Evolutionary conservation across 164 flowering plant genomes (phyloP).

Genomic region (Stephania japonica): DNA sequence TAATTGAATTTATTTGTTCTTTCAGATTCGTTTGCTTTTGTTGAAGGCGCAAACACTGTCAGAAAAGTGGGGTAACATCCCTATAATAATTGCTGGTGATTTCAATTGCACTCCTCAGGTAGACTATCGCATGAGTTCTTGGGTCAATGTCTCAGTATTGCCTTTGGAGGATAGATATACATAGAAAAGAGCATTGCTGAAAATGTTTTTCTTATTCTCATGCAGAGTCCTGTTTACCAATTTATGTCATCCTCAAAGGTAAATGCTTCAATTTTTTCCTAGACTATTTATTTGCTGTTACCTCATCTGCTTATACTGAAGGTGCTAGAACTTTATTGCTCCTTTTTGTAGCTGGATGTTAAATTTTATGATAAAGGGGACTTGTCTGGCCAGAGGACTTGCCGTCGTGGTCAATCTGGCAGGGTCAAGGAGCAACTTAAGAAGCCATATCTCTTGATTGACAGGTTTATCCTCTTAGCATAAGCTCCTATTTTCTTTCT

Average conservation of each 20-base stretch:
- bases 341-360: constrained; percentile 44
- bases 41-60: constrained; percentile 43
- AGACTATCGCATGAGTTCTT: constrained; percentile 3
- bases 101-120: constrained; percentile 61
- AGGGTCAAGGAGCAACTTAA: constrained; percentile 21
- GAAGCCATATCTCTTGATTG: constrained; percentile 24
- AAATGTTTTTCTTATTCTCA: constrained; percentile 5
- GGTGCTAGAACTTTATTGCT: not conserved
- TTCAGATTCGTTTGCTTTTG: constrained; percentile 41
- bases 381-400: constrained; percentile 53
- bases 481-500: constrained; percentile 3
- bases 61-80: constrained; percentile 44
- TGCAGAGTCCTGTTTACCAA: constrained; percentile 63
- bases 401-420: constrained; percentile 42
- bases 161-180: not conserved
- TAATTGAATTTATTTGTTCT: constrained; percentile 4
- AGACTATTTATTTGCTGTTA: not conserved
- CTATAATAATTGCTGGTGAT: constrained; percentile 53
- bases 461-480: constrained; percentile 25
- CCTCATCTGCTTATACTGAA: not conserved
- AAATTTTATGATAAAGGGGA: constrained; percentile 36
- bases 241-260: constrained; percentile 60
- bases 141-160: not conserved
- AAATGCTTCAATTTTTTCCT: constrained; percentile 5
- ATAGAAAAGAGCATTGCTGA: not conserved